Percentiles rank a stretch among this genome's conserved stretches.
Conservation (phyloP, 169 alveolate species). For the Babesia ovis region DNA sequence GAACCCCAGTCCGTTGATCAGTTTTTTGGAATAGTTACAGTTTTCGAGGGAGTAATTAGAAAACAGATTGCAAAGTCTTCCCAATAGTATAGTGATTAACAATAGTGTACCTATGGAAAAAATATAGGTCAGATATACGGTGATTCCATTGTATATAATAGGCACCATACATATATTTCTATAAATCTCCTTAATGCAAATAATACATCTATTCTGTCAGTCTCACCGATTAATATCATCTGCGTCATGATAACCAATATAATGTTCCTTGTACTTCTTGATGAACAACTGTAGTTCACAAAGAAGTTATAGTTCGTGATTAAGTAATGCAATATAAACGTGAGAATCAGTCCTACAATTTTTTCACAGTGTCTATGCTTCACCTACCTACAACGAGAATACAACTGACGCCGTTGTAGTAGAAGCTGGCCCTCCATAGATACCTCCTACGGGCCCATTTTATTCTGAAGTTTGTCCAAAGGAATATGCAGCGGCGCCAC, state of each 20-base stretch:
- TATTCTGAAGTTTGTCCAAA: constrained; percentile 24
- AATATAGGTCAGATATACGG: too few relatives aligned
- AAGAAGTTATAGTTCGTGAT: constrained; percentile 69
- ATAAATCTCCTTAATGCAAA: too few relatives aligned
- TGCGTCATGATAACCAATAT: constrained; percentile 45
- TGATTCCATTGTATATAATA: too few relatives aligned
- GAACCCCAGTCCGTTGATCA: constrained; percentile 75
- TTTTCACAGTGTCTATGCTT: neutral
- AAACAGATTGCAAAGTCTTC: constrained; percentile 71
- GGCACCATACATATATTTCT: too few relatives aligned
- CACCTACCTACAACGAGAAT: constrained; percentile 60
- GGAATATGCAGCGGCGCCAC: constrained; percentile 6
- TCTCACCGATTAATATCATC: constrained; percentile 65
- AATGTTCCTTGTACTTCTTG: constrained; percentile 64
- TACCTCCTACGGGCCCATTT: constrained; percentile 80
- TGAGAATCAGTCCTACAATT: constrained; percentile 43
- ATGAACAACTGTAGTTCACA: constrained; percentile 73
- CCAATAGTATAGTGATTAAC: constrained; percentile 48
- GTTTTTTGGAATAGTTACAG: constrained; percentile 72
- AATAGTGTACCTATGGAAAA: constrained; percentile 28
- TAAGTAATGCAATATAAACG: constrained; percentile 69
- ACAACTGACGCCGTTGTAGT: constrained; percentile 69
- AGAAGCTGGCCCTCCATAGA: constrained; percentile 80
- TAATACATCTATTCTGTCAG: neutral
- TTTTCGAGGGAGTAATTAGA: constrained; percentile 78